Conservation (phyloP, 1,284 basidiomycete genomes). For the Ustilago shanxiensis region DNA sequence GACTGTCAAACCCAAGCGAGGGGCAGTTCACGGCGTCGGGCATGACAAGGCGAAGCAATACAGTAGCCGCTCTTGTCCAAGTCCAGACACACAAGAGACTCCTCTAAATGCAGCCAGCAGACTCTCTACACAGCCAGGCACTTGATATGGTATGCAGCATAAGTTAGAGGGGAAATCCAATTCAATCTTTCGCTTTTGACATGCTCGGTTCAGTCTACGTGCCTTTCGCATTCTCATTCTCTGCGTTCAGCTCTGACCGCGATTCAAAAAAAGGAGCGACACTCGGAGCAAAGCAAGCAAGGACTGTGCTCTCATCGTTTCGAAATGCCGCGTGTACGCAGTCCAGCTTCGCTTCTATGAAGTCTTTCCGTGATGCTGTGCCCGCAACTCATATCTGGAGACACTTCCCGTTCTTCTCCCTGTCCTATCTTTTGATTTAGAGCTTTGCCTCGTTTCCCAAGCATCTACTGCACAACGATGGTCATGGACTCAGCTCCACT, state of each 20-base stretch:
- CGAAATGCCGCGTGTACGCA: conserved; percentile 3
- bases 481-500: background rate
- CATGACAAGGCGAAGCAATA: conserved; percentile 3
- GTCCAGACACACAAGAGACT: background rate
- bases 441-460: background rate
- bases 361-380: background rate
- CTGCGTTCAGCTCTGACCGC: background rate
- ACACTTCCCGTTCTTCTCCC: conserved; percentile 1
- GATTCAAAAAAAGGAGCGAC: background rate
- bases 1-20: background rate
- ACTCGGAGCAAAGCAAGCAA: background rate
- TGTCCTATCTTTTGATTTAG: background rate
- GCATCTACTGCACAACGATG: background rate
- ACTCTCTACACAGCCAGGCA: conserved; percentile 5
- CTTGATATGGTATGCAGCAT: background rate
- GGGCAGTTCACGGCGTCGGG: background rate
- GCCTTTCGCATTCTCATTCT: background rate
- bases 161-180: too few relatives aligned
- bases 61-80: conserved; percentile 12
- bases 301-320: background rate
- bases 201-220: conserved; percentile 7
- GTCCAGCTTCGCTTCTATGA: background rate
- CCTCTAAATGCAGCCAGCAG: conserved; percentile 28
- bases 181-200: background rate
- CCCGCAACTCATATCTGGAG: background rate